These are phyloP conservation scores for Ustilago loliicola DNA, from an alignment of 1,284 basidiomycete genomes.

Conservation along the genomic window DNA sequence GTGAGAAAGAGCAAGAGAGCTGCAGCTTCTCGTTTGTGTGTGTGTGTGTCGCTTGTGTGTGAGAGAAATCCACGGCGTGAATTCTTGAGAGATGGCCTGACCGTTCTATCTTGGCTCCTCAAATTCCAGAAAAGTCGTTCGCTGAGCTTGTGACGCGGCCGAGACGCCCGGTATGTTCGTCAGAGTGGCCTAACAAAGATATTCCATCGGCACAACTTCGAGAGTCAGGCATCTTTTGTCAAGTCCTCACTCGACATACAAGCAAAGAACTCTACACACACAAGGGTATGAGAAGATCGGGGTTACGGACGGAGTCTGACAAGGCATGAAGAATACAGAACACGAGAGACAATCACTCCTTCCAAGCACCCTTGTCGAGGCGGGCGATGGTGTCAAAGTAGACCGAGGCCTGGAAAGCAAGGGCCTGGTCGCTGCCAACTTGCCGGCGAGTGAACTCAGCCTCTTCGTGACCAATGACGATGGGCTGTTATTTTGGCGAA, in stretches of 20 bases:
- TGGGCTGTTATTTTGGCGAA: conserved; percentile 25
- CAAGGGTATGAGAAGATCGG: neutral
- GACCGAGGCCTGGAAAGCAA: conserved; percentile 62
- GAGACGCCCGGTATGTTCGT: neutral
- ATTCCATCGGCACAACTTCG: too few species aligned
- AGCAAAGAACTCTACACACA: neutral
- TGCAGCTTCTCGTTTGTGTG: neutral
- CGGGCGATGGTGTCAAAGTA: conserved; percentile 62
- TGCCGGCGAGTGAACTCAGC: conserved; percentile 61
- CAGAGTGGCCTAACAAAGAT: neutral
- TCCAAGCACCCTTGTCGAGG: conserved; percentile 59
- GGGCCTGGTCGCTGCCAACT: conserved; percentile 55
- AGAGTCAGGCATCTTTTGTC: too few species aligned
- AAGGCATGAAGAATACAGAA: neutral
- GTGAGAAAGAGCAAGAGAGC: neutral
- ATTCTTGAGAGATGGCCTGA: neutral
- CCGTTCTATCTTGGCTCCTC: neutral
- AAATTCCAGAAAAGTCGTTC: too few species aligned
- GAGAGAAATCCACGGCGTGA: neutral
- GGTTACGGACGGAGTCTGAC: neutral
- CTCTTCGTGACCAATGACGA: conserved; percentile 61
- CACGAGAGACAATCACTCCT: conserved; percentile 22
- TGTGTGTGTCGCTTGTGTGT: too few species aligned
- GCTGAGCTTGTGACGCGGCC: conserved; percentile 6
- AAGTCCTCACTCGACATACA: too few species aligned